Percentiles rank a stretch among this genome's conserved stretches.
These are phyloP conservation scores for Lactarius evosmus DNA, from an alignment of 768 basidiomycete genomes.

Conservation along the genomic window DNA sequence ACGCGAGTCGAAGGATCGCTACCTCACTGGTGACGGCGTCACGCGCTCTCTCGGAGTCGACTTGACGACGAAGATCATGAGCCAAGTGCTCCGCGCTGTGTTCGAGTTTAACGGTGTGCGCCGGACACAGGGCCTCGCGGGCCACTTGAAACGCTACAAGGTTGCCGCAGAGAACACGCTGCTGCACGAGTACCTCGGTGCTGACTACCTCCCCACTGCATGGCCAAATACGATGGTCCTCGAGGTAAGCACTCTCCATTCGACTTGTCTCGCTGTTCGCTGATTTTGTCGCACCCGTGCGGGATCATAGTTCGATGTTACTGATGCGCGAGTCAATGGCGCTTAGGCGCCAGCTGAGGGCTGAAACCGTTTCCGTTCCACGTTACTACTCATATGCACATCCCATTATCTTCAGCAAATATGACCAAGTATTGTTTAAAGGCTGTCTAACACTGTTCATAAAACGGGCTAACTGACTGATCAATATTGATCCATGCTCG, in stretches of 20 bases:
- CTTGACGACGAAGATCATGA: slow-evolving; percentile 57
- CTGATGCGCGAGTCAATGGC: neutral
- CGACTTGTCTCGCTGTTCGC: neutral
- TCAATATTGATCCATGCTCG: neutral
- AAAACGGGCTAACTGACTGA: neutral
- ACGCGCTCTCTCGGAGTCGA: slow-evolving; percentile 49
- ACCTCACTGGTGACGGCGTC: slow-evolving; percentile 48
- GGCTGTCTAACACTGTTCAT: neutral
- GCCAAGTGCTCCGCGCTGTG: slow-evolving; percentile 61
- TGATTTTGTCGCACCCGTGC: neutral
- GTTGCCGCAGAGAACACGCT: slow-evolving; percentile 46
- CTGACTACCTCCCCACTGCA: slow-evolving; percentile 47
- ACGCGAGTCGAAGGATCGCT: slow-evolving; percentile 44
- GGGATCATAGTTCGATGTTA: slow-evolving; percentile 7
- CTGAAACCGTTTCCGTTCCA: neutral
- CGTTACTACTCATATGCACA: neutral
- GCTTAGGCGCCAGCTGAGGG: neutral
- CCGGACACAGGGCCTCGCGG: slow-evolving; percentile 68
- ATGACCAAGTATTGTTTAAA: neutral
- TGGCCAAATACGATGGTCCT: slow-evolving; percentile 70
- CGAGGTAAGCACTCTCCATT: slow-evolving; percentile 40
- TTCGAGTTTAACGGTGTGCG: slow-evolving; percentile 55
- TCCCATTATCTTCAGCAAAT: neutral
- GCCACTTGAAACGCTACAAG: slow-evolving; percentile 55
- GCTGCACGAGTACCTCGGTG: slow-evolving; percentile 54